phyloP scores from a whole-genome alignment of 2,329 filamentous ascomycete genomes.

The Ophiostoma ips region DNA sequence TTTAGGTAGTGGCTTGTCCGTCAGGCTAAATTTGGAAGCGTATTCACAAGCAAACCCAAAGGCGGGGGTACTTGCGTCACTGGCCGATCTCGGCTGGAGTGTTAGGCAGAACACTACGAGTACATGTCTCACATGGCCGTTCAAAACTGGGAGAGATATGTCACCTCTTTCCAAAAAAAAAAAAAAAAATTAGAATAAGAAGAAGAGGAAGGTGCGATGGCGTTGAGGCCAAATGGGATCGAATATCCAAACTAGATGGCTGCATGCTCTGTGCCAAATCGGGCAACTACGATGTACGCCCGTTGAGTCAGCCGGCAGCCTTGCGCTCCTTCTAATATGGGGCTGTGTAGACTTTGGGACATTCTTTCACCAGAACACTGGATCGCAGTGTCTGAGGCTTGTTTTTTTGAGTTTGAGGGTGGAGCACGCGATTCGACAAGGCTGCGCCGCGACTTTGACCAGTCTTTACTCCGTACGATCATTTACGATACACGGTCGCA shows the following conservation, averaged over 20 bases:
- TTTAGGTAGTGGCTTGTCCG: background rate
- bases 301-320: conserved; percentile 7
- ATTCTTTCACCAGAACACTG: background rate
- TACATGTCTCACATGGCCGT: too few relatives aligned
- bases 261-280: background rate
- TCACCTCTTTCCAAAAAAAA: too few relatives aligned
- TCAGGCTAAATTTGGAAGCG: conserved; percentile 6
- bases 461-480: background rate
- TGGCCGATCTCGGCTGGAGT: conserved; percentile 14
- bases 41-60: conserved; percentile 2
- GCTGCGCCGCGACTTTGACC: conserved; percentile 5
- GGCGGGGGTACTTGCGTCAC: conserved; percentile 11
- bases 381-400: background rate
- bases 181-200: too few relatives aligned
- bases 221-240: background rate
- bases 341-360: background rate
- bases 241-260: background rate
- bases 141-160: too few relatives aligned
- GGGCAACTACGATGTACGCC: background rate
- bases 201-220: background rate
- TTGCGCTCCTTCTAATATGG: background rate
- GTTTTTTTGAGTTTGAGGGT: background rate
- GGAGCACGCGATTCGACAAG: conserved; percentile 6
- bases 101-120: background rate
- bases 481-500: too few relatives aligned